Evolutionary conservation across 2,329 filamentous ascomycete genomes (phyloP).

Genomic region (Rugonectria rugulosa): DNA sequence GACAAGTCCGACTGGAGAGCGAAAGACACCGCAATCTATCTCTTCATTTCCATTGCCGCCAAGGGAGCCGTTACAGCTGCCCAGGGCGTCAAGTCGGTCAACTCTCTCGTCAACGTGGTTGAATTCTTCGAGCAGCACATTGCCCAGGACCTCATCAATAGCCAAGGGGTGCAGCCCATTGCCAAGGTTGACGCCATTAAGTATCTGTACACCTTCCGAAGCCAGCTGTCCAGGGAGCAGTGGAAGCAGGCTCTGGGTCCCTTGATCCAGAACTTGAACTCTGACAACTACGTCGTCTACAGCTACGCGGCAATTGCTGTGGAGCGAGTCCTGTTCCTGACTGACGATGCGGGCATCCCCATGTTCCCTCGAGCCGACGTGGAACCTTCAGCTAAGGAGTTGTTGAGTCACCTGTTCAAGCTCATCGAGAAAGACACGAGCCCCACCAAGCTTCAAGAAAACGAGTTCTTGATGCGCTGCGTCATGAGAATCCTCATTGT

Average conservation of each 20-base stretch:
- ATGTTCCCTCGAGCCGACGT: slow-evolving; percentile 84
- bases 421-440: slow-evolving; percentile 86
- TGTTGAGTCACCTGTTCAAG: slow-evolving; percentile 88
- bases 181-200: slow-evolving; percentile 98
- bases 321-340: slow-evolving; percentile 89
- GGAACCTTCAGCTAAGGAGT: slow-evolving; percentile 81
- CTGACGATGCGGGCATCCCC: slow-evolving; percentile 75
- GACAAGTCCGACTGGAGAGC: slow-evolving; percentile 89
- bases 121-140: slow-evolving; percentile 96
- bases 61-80: slow-evolving; percentile 88
- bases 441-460: slow-evolving; percentile 95
- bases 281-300: slow-evolving; percentile 94
- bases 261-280: slow-evolving; percentile 88
- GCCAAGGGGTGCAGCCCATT: slow-evolving; percentile 76
- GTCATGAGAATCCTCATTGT: slow-evolving; percentile 98
- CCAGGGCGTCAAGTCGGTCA: slow-evolving; percentile 90
- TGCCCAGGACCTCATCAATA: slow-evolving; percentile 83
- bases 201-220: slow-evolving; percentile 96
- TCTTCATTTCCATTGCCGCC: slow-evolving; percentile 92
- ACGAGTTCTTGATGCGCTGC: slow-evolving; percentile 98
- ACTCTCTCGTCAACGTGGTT: slow-evolving; percentile 85
- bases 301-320: slow-evolving; percentile 96
- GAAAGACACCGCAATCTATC: slow-evolving; percentile 97
- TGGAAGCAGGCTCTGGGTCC: slow-evolving; percentile 91
- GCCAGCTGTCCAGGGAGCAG: slow-evolving; percentile 88